A percentile compares a stretch with the other conserved stretches of the same genome.
Conservation (phyloP, 73 alveolate species). For the Breviolum minutum region DNA sequence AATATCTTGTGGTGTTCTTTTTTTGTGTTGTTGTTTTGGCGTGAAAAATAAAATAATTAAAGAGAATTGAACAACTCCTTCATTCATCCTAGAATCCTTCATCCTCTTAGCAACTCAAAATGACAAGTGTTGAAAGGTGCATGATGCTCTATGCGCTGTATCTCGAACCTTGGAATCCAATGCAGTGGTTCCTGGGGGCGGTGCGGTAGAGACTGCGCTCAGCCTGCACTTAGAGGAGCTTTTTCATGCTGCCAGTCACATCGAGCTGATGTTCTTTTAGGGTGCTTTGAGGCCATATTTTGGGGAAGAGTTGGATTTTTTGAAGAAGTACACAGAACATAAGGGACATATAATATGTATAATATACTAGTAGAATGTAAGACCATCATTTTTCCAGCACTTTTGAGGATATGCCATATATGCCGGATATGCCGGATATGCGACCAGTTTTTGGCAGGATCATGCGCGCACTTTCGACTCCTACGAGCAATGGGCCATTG, state of each 20-base stretch:
- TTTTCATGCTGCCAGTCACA: slow-evolving; percentile 60
- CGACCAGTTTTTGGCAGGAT: slow-evolving; percentile 53
- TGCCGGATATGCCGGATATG: too few relatives aligned
- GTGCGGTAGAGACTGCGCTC: slow-evolving; percentile 99
- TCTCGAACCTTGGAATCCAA: slow-evolving; percentile 99
- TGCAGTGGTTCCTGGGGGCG: slow-evolving; percentile 99
- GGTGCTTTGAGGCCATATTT: background rate
- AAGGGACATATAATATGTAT: too few relatives aligned
- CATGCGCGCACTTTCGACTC: slow-evolving; percentile 98
- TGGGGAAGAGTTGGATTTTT: background rate
- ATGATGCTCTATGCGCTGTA: slow-evolving; percentile 99
- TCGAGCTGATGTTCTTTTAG: background rate
- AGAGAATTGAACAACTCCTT: too few relatives aligned
- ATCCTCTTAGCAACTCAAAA: background rate
- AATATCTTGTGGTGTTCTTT: too few relatives aligned
- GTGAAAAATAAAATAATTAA: too few relatives aligned
- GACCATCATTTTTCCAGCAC: background rate
- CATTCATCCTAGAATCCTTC: too few relatives aligned
- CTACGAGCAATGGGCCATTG: slow-evolving; percentile 99
- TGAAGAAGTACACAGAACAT: too few relatives aligned
- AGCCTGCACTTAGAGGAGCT: slow-evolving; percentile 98
- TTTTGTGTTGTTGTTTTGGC: too few relatives aligned
- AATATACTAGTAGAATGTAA: background rate
- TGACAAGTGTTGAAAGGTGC: slow-evolving; percentile 95
- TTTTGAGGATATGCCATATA: background rate